These are phyloP conservation scores for Beauveria medogensis DNA, from an alignment of 2,329 filamentous ascomycete species.

Conservation along the genomic window DNA sequence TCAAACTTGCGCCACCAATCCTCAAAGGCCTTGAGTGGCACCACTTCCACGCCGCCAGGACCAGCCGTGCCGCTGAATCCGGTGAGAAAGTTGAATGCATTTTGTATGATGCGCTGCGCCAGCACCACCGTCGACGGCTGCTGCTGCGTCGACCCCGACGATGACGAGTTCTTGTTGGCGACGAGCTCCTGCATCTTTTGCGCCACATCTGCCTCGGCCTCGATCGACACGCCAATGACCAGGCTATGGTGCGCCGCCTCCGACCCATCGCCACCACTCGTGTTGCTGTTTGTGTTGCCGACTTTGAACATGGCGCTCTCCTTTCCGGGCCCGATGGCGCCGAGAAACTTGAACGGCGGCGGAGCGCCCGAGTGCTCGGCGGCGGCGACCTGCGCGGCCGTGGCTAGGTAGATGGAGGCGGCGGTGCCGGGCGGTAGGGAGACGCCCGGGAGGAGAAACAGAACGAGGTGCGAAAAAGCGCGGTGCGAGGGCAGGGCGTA, in stretches of 20 bases:
- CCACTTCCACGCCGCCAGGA: slow-evolving; percentile 65
- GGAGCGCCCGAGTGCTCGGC: slow-evolving; percentile 20
- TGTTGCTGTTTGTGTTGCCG: slow-evolving; percentile 20
- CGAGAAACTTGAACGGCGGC: slow-evolving; percentile 71
- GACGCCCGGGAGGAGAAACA: slow-evolving; percentile 78
- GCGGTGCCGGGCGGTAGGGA: slow-evolving; percentile 66
- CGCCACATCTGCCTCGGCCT: slow-evolving; percentile 64
- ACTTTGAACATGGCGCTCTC: slow-evolving; percentile 88
- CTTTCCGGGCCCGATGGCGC: slow-evolving; percentile 82
- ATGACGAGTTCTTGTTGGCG: slow-evolving; percentile 18
- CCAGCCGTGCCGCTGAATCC: slow-evolving; percentile 66
- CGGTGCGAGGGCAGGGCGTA: slow-evolving; percentile 41
- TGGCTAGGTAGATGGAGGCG: slow-evolving; percentile 79
- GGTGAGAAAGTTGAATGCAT: slow-evolving; percentile 93
- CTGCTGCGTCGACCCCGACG: slow-evolving; percentile 18
- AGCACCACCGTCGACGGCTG: slow-evolving; percentile 64
- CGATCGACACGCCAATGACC: slow-evolving; percentile 75
- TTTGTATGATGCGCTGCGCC: slow-evolving; percentile 89
- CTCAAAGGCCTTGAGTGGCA: slow-evolving; percentile 90
- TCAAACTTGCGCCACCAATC: slow-evolving; percentile 99
- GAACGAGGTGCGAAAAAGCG: slow-evolving; percentile 72
- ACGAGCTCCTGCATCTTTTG: slow-evolving; percentile 56
- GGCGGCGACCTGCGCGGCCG: slow-evolving; percentile 36
- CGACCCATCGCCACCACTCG: neutral
- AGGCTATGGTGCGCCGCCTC: slow-evolving; percentile 32